phyloP scores from a whole-genome alignment of 768 basidiomycete genomes.

The Podaxis sp. region DNA sequence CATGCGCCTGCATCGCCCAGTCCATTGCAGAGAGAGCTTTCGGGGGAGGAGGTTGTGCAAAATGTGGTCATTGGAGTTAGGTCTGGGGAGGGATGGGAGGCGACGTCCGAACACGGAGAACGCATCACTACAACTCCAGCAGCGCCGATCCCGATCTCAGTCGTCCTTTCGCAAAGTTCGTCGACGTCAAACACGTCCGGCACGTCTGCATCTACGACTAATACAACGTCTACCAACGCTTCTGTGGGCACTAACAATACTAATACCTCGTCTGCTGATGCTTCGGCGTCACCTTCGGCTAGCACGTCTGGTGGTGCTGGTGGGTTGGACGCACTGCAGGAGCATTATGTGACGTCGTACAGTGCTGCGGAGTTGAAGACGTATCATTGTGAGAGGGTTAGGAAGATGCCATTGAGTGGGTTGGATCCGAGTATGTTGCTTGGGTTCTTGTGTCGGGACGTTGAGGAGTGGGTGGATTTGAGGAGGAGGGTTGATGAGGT shows the following conservation, averaged over 20 bases:
- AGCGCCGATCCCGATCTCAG: background rate
- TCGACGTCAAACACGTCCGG: slow-evolving; percentile 19
- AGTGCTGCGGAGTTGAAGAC: slow-evolving; percentile 70
- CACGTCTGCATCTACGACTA: slow-evolving; percentile 18
- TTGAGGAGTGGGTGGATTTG: slow-evolving; percentile 85
- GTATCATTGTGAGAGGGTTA: slow-evolving; percentile 95
- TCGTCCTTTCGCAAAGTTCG: slow-evolving; percentile 11
- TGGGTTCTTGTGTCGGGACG: slow-evolving; percentile 84
- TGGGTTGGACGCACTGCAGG: slow-evolving; percentile 46
- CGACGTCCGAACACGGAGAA: background rate
- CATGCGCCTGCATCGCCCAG: slow-evolving; percentile 62
- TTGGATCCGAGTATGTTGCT: slow-evolving; percentile 97
- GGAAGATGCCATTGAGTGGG: slow-evolving; percentile 90
- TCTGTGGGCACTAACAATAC: background rate
- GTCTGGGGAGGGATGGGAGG: background rate
- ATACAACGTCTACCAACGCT: background rate
- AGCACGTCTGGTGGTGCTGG: slow-evolving; percentile 17
- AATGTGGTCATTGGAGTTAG: slow-evolving; percentile 24
- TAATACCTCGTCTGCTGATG: background rate
- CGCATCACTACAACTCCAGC: background rate
- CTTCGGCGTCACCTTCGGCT: background rate
- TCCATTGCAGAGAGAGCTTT: slow-evolving; percentile 64
- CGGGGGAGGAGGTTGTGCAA: slow-evolving; percentile 22
- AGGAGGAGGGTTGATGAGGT: slow-evolving; percentile 71
- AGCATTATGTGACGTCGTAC: slow-evolving; percentile 76